Evolutionary conservation across 192 early-diverging fungal genomes (phyloP).

Genomic region (Coemansia sp.): DNA sequence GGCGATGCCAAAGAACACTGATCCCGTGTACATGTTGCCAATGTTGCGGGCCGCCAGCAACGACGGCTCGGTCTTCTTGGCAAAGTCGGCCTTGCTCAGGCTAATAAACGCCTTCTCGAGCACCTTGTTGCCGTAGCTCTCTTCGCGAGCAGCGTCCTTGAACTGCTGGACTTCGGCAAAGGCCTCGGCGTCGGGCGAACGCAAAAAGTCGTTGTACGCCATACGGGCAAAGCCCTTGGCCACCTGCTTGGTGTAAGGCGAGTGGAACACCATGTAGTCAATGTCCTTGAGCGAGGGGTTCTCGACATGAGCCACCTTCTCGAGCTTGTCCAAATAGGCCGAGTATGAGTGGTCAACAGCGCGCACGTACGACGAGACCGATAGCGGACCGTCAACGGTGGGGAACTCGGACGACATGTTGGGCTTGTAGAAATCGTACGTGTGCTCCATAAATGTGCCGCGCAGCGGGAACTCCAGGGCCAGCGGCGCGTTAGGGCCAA

Average conservation of each 20-base stretch:
- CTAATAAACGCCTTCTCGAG: conserved; percentile 90
- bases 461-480: conserved; percentile 89
- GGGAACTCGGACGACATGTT: conserved; percentile 97
- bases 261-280: conserved; percentile 92
- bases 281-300: conserved; percentile 56
- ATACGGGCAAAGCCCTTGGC: conserved; percentile 91
- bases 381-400: conserved; percentile 93
- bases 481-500: conserved; percentile 91
- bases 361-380: conserved; percentile 87
- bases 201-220: conserved; percentile 88
- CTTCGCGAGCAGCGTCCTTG: conserved; percentile 61
- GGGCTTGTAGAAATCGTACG: conserved; percentile 99
- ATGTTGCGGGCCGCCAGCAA: conserved; percentile 83
- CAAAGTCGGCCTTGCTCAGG: conserved; percentile 73
- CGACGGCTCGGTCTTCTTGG: conserved; percentile 73
- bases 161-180: conserved; percentile 62
- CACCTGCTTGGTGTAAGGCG: conserved; percentile 97
- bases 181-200: conserved; percentile 65
- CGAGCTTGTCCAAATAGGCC: conserved; percentile 77
- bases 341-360: conserved; percentile 88
- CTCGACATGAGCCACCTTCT: conserved; percentile 26
- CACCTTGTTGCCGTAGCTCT: conserved; percentile 82
- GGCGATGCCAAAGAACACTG: conserved; percentile 72
- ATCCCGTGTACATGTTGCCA: conserved; percentile 92
- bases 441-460: conserved; percentile 93